A percentile compares a stretch with the other conserved stretches of the same genome.
These are phyloP conservation scores for Sarocladium kiliense DNA, from an alignment of 2,329 filamentous ascomycete genomes.

Conservation along the genomic window DNA sequence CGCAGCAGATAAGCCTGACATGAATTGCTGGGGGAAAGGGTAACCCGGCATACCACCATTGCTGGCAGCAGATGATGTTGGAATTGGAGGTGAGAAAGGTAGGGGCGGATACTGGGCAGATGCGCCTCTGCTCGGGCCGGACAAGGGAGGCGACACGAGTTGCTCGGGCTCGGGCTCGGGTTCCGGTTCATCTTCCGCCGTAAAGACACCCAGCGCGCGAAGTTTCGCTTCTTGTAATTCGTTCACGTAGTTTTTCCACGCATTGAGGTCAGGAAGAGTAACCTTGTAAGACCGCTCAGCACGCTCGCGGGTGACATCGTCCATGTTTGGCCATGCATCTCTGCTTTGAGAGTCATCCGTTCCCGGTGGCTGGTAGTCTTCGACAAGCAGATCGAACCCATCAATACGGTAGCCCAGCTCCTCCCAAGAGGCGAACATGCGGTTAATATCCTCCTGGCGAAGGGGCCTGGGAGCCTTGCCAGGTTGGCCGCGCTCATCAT, in stretches of 20 bases:
- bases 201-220: conserved; percentile 80
- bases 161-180: conserved; percentile 32
- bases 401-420: conserved; percentile 62
- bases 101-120: conserved; percentile 71
- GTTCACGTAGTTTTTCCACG: conserved; percentile 72
- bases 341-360: conserved; percentile 57
- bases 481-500: conserved; percentile 58
- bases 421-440: conserved; percentile 62
- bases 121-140: conserved; percentile 59
- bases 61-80: conserved; percentile 72
- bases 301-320: conserved; percentile 54
- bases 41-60: conserved; percentile 47
- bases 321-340: conserved; percentile 59
- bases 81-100: conserved; percentile 78
- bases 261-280: conserved; percentile 63
- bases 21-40: conserved; percentile 54
- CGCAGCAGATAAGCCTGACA: conserved; percentile 54
- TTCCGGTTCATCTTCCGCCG: conserved; percentile 66
- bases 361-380: conserved; percentile 30
- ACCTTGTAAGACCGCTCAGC: conserved; percentile 52
- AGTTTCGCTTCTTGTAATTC: conserved; percentile 88
- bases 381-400: conserved; percentile 62
- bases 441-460: conserved; percentile 47
- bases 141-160: conserved; percentile 54
- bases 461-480: conserved; percentile 51